Evolutionary conservation across 306 rosid species (phyloP), one percentile per base, ranked within the genome.

Genomic region (Betula pendula): DNA sequence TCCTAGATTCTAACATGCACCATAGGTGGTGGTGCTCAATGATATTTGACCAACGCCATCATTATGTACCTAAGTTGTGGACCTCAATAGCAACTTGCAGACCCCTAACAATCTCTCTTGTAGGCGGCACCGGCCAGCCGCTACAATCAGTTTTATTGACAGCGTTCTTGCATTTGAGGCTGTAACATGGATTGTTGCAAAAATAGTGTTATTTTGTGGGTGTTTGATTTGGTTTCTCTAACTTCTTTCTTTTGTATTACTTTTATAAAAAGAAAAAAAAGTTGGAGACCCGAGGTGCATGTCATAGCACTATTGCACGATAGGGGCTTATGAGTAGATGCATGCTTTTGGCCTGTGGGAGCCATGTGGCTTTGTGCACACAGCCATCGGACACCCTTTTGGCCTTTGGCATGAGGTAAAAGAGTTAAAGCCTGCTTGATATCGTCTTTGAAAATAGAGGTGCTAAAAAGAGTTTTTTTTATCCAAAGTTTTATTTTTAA

Each of bases 281-380:
- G n/a, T 47, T 33, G 31, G 31, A 67, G 84, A 4, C 4, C 44
- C 67, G 2, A 33, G 71, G 69, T 66, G 75, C 42, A 44, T 71
- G 78, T 44, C 8, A 12, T 29, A 69, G 70, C 58, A 77, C 74
- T 67, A 51, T n/a, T 60, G 83, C 82, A 81, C 31, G 27, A 9
- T 53, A 25, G 35, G 31, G 76, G 52, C 15, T 65, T 53, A 52
- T 25, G 48, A 44, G 33, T 62, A 50, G 43, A n/a, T 49, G 53
- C 38, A 76, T 63, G 76, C 31, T 53, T 71, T 79, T 81, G 82
- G 75, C 31, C 45, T 71, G 81, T 81, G 82, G 78, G 86, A 75
- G 74, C 79, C 89, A 83, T 51, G 68, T 77, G 81, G 76, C 72
- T 35, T 31, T 62, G 77, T 15, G 35, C 44, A 53, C 47, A 47